Conservation (phyloP, 805 yeast species). For the Yamadazyma takamatsuzukensis region DNA sequence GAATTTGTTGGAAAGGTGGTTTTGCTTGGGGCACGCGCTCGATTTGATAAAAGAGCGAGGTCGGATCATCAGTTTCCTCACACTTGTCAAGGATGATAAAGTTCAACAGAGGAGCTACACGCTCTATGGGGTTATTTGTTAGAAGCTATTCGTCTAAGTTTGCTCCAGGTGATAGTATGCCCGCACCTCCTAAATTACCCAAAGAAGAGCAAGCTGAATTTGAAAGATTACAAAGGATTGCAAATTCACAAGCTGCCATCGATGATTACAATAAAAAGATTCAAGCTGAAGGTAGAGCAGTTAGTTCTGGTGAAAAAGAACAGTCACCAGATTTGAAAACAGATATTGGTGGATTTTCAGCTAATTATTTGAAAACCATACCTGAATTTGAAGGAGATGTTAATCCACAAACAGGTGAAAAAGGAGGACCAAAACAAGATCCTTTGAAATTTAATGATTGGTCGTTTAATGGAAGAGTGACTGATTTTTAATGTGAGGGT, state of each 20-base stretch:
- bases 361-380: slow-evolving; percentile 69
- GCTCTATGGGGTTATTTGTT: too few species aligned
- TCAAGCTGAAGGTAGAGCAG: slow-evolving; percentile 24
- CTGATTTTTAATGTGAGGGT: slow-evolving; percentile 74
- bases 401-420: slow-evolving; percentile 92
- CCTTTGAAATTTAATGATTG: slow-evolving; percentile 82
- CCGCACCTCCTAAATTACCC: slow-evolving; percentile 70
- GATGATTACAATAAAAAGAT: slow-evolving; percentile 63
- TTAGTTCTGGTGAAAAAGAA: slow-evolving; percentile 9
- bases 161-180: slow-evolving; percentile 12
- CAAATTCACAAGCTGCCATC: slow-evolving; percentile 73
- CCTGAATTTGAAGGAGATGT: slow-evolving; percentile 95
- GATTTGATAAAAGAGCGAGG: too few species aligned
- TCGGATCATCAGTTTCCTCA: too few species aligned
- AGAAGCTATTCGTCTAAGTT: slow-evolving; percentile 11
- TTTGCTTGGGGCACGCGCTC: too few species aligned
- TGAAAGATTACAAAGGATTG: slow-evolving; percentile 77
- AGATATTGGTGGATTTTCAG: slow-evolving; percentile 63
- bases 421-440: slow-evolving; percentile 97
- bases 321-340: slow-evolving; percentile 32
- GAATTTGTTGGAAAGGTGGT: too few species aligned
- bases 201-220: slow-evolving; percentile 87
- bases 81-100: too few species aligned
- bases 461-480: slow-evolving; percentile 93
- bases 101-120: too few species aligned